A percentile compares a stretch with the other conserved stretches of the same genome.
These are phyloP conservation scores for Moniliella sp. DNA, from an alignment of 1,284 basidiomycete species.

Conservation along the genomic window DNA sequence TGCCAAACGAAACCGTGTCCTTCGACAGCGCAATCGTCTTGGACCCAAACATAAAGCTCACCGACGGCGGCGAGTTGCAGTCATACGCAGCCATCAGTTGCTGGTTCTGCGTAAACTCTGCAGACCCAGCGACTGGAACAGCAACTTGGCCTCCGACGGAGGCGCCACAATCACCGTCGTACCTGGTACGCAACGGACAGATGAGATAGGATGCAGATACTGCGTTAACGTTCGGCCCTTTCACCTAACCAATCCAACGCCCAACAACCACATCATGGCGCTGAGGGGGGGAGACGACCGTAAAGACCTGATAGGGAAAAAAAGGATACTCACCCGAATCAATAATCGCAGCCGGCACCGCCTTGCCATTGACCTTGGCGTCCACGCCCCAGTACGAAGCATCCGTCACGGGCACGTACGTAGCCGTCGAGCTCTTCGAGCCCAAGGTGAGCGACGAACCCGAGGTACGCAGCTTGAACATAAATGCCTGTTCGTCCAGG, in stretches of 20 bases:
- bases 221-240: too few relatives aligned
- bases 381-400: not conserved
- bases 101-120: conserved; percentile 30
- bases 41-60: conserved; percentile 31
- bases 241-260: too few relatives aligned
- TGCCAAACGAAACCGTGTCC: conserved; percentile 13
- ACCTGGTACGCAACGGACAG: conserved; percentile 42
- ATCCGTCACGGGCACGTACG: not conserved
- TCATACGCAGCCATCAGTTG: conserved; percentile 29
- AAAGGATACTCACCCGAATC: too few relatives aligned
- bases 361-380: conserved; percentile 17
- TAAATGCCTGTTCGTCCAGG: not conserved
- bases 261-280: too few relatives aligned
- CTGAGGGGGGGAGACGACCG: too few relatives aligned
- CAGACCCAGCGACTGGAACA: conserved; percentile 39
- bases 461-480: not conserved
- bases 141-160: conserved; percentile 24
- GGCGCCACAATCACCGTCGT: conserved; percentile 37
- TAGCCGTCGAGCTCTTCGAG: not conserved
- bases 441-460: not conserved
- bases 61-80: conserved; percentile 18
- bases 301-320: too few relatives aligned
- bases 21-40: conserved; percentile 10
- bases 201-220: too few relatives aligned
- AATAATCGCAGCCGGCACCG: conserved; percentile 38